A percentile compares a stretch with the other conserved stretches of the same genome.
These are phyloP conservation scores for Reticulascus tulasneorum DNA, from an alignment of 2,329 filamentous ascomycete genomes.

Conservation along the genomic window DNA sequence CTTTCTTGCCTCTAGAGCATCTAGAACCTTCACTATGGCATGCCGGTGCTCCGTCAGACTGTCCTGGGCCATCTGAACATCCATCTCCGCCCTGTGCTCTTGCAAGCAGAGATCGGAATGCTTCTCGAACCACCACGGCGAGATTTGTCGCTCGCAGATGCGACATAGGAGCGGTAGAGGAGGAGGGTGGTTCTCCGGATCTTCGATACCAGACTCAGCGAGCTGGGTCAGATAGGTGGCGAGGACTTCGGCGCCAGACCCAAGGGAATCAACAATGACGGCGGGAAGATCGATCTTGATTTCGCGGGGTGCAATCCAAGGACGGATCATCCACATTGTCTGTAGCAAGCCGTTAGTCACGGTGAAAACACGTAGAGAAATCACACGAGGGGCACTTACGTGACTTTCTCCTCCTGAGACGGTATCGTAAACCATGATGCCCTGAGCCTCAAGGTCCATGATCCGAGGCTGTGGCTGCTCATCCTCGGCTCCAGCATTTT, in stretches of 20 bases:
- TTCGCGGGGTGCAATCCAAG: constrained; percentile 81
- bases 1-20: constrained; percentile 78
- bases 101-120: constrained; percentile 94
- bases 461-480: constrained; percentile 41
- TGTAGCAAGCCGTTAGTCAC: constrained; percentile 30
- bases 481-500: constrained; percentile 33
- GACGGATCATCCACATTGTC: constrained; percentile 99
- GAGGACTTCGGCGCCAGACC: constrained; percentile 89
- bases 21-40: constrained; percentile 89
- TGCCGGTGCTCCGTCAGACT: constrained; percentile 88
- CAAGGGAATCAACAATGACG: constrained; percentile 86
- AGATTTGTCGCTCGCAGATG: constrained; percentile 95
- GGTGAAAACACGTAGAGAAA: not conserved
- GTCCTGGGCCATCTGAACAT: constrained; percentile 94
- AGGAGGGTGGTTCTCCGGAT: constrained; percentile 71
- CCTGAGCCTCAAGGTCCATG: constrained; percentile 87
- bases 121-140: constrained; percentile 99
- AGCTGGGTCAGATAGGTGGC: constrained; percentile 89
- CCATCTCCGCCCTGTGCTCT: constrained; percentile 95
- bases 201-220: constrained; percentile 76
- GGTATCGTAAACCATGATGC: constrained; percentile 96
- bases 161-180: constrained; percentile 86
- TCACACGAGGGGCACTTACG: constrained; percentile 52
- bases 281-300: constrained; percentile 92
- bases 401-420: constrained; percentile 84